Conservation (phyloP, 1,284 basidiomycete species). For the Thecaphora frezii region DNA sequence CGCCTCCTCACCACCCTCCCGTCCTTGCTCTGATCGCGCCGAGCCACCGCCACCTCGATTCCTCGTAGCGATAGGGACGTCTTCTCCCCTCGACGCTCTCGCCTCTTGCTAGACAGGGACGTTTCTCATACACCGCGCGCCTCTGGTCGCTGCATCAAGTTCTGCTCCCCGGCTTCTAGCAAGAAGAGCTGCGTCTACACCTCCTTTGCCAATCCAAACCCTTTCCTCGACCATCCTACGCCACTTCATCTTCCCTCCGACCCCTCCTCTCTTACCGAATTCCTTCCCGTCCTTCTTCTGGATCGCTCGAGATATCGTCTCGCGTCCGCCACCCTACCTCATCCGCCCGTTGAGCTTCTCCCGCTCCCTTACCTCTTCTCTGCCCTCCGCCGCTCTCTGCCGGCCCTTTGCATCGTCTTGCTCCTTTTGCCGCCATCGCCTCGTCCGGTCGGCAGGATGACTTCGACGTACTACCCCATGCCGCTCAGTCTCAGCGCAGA, state of each 20-base stretch:
- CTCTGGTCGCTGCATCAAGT: slow-evolving; percentile 35
- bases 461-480: neutral
- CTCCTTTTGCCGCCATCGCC: neutral
- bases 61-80: no score
- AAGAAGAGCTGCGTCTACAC: no score
- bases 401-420: neutral
- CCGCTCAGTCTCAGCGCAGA: neutral
- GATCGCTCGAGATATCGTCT: slow-evolving; percentile 14
- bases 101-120: neutral
- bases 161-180: neutral
- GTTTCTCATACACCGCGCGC: slow-evolving; percentile 33
- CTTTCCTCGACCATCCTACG: neutral
- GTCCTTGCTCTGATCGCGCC: slow-evolving; percentile 1
- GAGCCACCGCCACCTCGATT: no score
- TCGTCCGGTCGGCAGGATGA: neutral
- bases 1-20: neutral
- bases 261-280: neutral
- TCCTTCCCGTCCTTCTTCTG: neutral
- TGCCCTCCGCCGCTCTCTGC: slow-evolving; percentile 6
- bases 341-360: slow-evolving; percentile 8
- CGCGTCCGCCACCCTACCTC: slow-evolving; percentile 7
- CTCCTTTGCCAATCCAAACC: neutral
- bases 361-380: slow-evolving; percentile 2
- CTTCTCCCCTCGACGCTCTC: neutral
- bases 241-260: neutral